Base-by-base conservation (phyloP, 768 basidiomycete species). In the Lactarius psammicola region DNA sequence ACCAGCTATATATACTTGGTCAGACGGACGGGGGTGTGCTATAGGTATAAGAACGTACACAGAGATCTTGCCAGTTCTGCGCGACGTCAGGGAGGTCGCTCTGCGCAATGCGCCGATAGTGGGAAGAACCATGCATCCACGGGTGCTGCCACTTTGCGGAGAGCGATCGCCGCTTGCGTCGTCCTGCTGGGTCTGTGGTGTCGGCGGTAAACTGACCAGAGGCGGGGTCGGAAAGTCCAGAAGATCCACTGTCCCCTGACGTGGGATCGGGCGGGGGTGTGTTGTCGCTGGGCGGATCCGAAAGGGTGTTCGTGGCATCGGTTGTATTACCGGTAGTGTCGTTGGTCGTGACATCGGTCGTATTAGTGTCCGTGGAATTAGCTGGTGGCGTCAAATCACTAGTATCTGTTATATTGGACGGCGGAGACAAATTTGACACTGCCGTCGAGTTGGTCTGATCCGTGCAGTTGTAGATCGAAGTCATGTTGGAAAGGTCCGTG, bases 1-100 rank as follows among this genome's bases (percentile, higher is more conserved):
- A 54, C 70, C 38, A 78, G 71, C 68, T 67, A 15, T 26, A 36
- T 18, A 42, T n/a, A 36, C n/a, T 44, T 5, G 42, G 42, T 44
- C 42, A 44, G 42, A 44, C 18, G n/a, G n/a, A 8, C 34, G 34
- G 34, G n/a, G n/a, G n/a, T n/a, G 46, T 5, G 46, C 46, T n/a
- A 49, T 10, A 49, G 17, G 7, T n/a, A n/a, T n/a, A n/a, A n/a
- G 15, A 34, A 56, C 65, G 54, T 63, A 69, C 65, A 73, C 82
- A 83, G 60, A 82, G 79, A 51, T 75, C 75, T 66, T 81, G 80
- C 82, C 81, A 84, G 20, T 69, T 69, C 58, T 78, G 74, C 3
- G 78, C 78, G 36, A 81, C 76, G 34, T 69, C 76, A 59, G 75
- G 78, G 60, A 75, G 77, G 62, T 79, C 77, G 17, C 60, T 59